Percentiles rank a stretch among this genome's conserved stretches.
Conservation (phyloP, 257 asterid species). For the Solanum raphanifolium region DNA sequence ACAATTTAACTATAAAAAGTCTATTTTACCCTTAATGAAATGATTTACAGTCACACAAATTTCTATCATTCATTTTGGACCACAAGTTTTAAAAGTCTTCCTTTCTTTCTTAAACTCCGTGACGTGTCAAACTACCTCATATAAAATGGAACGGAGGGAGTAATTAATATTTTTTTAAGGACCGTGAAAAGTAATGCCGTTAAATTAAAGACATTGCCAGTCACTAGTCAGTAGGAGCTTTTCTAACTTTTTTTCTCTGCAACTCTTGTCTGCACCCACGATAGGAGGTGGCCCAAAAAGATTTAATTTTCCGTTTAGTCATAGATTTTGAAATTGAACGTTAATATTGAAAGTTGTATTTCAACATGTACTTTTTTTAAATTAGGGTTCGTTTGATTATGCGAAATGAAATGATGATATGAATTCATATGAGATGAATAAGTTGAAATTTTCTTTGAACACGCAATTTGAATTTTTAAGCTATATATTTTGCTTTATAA, state of each 20-base stretch:
- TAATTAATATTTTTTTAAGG: neutral
- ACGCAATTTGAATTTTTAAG: neutral
- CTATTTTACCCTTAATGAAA: no score
- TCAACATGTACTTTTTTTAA: neutral
- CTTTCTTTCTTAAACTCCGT: no score
- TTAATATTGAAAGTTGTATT: neutral
- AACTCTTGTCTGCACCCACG: neutral
- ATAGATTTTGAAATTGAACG: neutral
- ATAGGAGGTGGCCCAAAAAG: neutral
- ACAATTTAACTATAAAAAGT: no score
- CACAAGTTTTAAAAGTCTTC: no score
- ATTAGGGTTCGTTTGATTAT: neutral
- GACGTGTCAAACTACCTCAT: no score
- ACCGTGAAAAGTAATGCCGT: neutral
- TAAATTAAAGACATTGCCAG: neutral
- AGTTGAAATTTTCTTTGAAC: no score
- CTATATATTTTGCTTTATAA: no score
- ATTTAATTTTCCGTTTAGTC: neutral
- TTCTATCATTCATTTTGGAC: no score
- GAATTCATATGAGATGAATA: no score
- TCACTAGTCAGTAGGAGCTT: neutral
- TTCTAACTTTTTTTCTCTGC: neutral
- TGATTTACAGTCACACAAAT: no score
- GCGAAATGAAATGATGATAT: neutral
- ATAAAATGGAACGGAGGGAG: no score